phyloP scores from a whole-genome alignment of 2,329 filamentous ascomycete species.

The Monilinia fructicola region DNA sequence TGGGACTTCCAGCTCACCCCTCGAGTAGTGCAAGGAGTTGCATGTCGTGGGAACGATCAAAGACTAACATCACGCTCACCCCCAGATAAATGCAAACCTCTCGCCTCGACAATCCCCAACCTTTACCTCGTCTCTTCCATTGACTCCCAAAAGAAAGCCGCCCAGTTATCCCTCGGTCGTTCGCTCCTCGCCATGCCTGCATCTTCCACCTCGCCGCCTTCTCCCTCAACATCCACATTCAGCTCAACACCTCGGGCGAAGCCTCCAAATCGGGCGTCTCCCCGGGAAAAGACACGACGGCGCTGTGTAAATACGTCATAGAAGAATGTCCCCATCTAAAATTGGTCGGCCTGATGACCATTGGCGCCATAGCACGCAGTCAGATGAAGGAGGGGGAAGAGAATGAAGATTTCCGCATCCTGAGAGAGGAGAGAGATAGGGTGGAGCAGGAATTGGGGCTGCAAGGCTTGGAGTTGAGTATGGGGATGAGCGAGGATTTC shows the following conservation, averaged over 20 bases:
- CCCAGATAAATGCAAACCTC: slow-evolving; percentile 82
- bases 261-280: slow-evolving; percentile 78
- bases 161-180: slow-evolving; percentile 75
- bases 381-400: slow-evolving; percentile 67
- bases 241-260: slow-evolving; percentile 94
- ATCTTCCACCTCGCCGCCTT: slow-evolving; percentile 39
- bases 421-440: slow-evolving; percentile 69
- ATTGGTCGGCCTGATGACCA: slow-evolving; percentile 90
- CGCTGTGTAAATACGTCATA: slow-evolving; percentile 68
- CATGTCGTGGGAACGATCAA: not conserved
- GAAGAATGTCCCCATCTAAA: slow-evolving; percentile 70
- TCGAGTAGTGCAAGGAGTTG: too few species aligned
- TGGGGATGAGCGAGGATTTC: slow-evolving; percentile 49
- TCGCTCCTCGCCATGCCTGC: slow-evolving; percentile 49
- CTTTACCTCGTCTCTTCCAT: slow-evolving; percentile 91
- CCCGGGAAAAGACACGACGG: slow-evolving; percentile 60
- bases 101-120: slow-evolving; percentile 81
- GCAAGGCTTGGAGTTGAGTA: slow-evolving; percentile 31
- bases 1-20: not conserved
- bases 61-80: not conserved
- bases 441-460: slow-evolving; percentile 63
- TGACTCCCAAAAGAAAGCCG: slow-evolving; percentile 84
- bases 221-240: slow-evolving; percentile 67
- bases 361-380: slow-evolving; percentile 88
- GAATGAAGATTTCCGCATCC: slow-evolving; percentile 81